These are phyloP conservation scores for Podosphaera xanthii DNA, from an alignment of 2,329 filamentous ascomycete species.

Conservation along the genomic window DNA sequence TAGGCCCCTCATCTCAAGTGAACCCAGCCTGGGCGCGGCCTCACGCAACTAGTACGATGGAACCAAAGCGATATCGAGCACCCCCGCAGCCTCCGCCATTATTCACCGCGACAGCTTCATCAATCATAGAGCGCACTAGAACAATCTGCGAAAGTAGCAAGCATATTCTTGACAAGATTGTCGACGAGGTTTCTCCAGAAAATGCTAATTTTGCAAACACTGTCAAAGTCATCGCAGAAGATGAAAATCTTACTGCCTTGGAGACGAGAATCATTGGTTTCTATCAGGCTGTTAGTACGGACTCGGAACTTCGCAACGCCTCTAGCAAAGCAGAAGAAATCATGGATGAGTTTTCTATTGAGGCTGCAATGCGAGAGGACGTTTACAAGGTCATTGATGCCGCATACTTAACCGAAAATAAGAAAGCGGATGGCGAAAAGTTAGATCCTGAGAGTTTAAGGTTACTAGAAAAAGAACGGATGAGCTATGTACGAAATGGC, in stretches of 20 bases:
- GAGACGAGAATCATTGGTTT: conserved; percentile 48
- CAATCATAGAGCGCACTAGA: conserved; percentile 44
- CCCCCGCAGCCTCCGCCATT: conserved; percentile 58
- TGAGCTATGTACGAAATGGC: conserved; percentile 55
- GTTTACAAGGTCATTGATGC: conserved; percentile 45
- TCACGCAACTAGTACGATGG: conserved; percentile 35
- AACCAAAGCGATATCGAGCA: conserved; percentile 40
- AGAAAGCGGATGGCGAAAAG: conserved; percentile 10
- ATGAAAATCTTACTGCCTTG: conserved; percentile 42
- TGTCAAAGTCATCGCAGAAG: conserved; percentile 43
- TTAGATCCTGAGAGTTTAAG: conserved; percentile 47
- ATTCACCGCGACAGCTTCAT: conserved; percentile 52
- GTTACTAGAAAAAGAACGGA: conserved; percentile 57
- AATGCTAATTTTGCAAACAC: conserved; percentile 29
- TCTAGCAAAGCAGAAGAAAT: conserved; percentile 55
- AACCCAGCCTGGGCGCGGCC: conserved; percentile 4
- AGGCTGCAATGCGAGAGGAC: conserved; percentile 62
- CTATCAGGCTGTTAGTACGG: conserved; percentile 55
- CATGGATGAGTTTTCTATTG: conserved; percentile 55
- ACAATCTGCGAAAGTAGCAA: conserved; percentile 29
- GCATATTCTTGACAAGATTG: conserved; percentile 20
- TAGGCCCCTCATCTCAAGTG: conserved; percentile 19
- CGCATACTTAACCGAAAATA: conserved; percentile 30
- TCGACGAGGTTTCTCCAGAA: conserved; percentile 28
- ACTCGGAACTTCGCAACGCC: conserved; percentile 47